Evolutionary conservation across 2,329 filamentous ascomycete species (phyloP).

Genomic region (Dendryphion nanum): DNA sequence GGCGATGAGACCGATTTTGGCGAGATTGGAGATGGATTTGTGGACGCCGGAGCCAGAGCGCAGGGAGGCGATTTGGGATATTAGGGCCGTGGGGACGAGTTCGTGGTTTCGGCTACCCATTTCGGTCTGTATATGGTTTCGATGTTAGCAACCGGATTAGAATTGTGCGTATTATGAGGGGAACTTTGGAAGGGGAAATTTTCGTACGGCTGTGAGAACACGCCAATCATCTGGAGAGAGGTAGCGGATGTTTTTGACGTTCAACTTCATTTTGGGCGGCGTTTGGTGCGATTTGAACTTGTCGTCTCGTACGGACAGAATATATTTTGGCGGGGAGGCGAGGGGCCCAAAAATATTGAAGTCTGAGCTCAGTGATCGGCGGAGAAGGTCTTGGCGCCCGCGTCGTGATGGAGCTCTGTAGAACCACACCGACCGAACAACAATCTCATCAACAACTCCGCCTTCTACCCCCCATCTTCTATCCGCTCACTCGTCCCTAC

Average conservation of each 20-base stretch:
- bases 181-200: slow-evolving; percentile 3
- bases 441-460: slow-evolving; percentile 4
- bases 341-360: not conserved
- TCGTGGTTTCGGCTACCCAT: slow-evolving; percentile 95
- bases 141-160: not conserved
- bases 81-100: slow-evolving; percentile 86
- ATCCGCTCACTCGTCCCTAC: not conserved
- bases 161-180: not conserved
- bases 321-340: not conserved
- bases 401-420: not conserved
- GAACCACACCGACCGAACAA: slow-evolving; percentile 7
- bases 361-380: not conserved
- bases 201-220: slow-evolving; percentile 78
- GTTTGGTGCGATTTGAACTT: not conserved
- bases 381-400: not conserved
- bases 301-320: not conserved
- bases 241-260: slow-evolving; percentile 91
- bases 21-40: slow-evolving; percentile 82
- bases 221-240: slow-evolving; percentile 91
- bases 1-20: slow-evolving; percentile 88
- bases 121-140: slow-evolving; percentile 72
- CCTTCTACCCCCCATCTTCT: not conserved
- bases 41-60: slow-evolving; percentile 73
- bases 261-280: slow-evolving; percentile 73
- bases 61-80: slow-evolving; percentile 78